These are phyloP conservation scores for Pseudofabraea citricarpa DNA, from an alignment of 2,329 filamentous ascomycete genomes.

Conservation along the genomic window DNA sequence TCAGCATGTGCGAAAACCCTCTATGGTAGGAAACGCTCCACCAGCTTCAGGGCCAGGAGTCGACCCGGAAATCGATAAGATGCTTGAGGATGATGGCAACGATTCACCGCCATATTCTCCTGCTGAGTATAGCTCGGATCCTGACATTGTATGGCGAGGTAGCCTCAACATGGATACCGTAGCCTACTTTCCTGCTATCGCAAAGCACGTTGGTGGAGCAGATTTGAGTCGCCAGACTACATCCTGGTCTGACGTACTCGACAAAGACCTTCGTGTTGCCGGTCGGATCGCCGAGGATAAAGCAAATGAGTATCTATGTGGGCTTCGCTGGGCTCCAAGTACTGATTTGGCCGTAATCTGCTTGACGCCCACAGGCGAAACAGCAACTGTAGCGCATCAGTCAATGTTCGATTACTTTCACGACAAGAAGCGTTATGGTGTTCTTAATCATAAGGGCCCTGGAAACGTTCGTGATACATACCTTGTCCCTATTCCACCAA, in stretches of 20 bases:
- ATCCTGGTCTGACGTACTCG: slow-evolving; percentile 74
- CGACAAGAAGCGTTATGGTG: slow-evolving; percentile 77
- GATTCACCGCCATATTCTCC: slow-evolving; percentile 81
- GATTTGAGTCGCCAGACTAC: slow-evolving; percentile 55
- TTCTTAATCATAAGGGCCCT: slow-evolving; percentile 71
- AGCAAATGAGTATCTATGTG: slow-evolving; percentile 87
- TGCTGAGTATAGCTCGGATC: slow-evolving; percentile 65
- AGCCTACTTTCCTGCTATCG: slow-evolving; percentile 70
- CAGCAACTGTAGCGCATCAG: slow-evolving; percentile 60
- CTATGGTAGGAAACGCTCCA: slow-evolving; percentile 38
- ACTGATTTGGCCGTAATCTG: slow-evolving; percentile 82
- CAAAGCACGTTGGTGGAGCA: slow-evolving; percentile 78
- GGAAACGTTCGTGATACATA: slow-evolving; percentile 86
- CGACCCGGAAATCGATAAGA: slow-evolving; percentile 84
- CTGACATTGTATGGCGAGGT: slow-evolving; percentile 74
- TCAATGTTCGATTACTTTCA: slow-evolving; percentile 85
- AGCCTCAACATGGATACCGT: slow-evolving; percentile 71
- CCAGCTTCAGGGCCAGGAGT: slow-evolving; percentile 55
- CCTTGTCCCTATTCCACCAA: slow-evolving; percentile 77
- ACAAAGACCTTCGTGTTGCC: slow-evolving; percentile 63
- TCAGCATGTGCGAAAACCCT: slow-evolving; percentile 39
- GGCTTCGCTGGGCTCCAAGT: slow-evolving; percentile 73
- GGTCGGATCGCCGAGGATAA: slow-evolving; percentile 77
- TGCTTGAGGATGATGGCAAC: slow-evolving; percentile 77
- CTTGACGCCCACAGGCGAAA: slow-evolving; percentile 59